Evolutionary conservation across 257 asterid species (phyloP), one percentile per base, ranked within the genome.

Genomic region (Perilla frutescens): DNA sequence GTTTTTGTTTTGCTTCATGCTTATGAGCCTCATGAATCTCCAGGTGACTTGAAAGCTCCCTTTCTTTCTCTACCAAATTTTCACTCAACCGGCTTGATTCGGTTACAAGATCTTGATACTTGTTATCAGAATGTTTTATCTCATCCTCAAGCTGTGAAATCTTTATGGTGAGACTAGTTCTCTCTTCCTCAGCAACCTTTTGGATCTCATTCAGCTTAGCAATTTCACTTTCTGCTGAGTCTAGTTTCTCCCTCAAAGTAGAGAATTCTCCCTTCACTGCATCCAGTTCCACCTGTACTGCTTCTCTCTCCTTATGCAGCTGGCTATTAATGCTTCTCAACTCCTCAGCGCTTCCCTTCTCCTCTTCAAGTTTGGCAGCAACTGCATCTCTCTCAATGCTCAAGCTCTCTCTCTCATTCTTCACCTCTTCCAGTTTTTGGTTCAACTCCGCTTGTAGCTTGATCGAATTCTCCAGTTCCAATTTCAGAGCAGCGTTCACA

Each of bases 401-500:
- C 70, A 85, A 70, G 68, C 75, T 74, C 7, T 71, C 66, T 50
- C 61, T 82, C 70, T 85, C 88, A 26, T 54, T 66, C 51, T 31
- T 66, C 63, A 80, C 51, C 39, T 77, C 92, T 15, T 74, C 88
- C 74, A 85, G 78, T 70, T 86, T 88, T 84, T 82, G 85, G 62
- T 68, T 85, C 55, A 85, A 71, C 75, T 85, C 90, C 63, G 83
- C 84, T 78, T 82, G 90, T 40, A 70, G 41, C 70, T 83, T 80
- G 57, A 59, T 65, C 1, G 86, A 87, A 65, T 61, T 69, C 76
- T 81, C 91, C 72, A 89, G 75, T 74, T 76, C 85, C 14, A 41
- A 20, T 26, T 57, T 76, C 72, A 89, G 78, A 56, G 77, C 84
- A 63, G 79, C 86, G 54, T 71, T 86, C 76, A 86, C 87, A 56